Percentiles rank a stretch among this genome's conserved stretches.
Conservation (phyloP, 176 grass and related monocot species). For the Eragrostis curvula region DNA sequence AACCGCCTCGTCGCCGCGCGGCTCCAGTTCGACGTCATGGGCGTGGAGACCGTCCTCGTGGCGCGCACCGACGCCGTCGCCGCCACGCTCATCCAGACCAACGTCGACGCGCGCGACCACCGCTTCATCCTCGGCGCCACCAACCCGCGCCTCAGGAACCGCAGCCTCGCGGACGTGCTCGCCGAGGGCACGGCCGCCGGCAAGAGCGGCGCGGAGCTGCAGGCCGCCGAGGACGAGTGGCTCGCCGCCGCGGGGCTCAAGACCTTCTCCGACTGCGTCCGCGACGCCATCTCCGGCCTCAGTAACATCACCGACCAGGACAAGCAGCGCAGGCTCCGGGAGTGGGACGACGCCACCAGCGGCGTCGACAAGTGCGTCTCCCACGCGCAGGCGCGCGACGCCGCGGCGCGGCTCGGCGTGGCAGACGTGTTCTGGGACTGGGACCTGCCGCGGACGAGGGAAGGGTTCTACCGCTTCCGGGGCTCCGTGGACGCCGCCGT, state of each 20-base stretch:
- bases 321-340: conserved; percentile 61
- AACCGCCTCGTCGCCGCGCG: conserved; percentile 89
- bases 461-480: conserved; percentile 89
- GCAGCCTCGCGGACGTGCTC: conserved; percentile 49
- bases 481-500: conserved; percentile 82
- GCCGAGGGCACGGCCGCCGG: conserved; percentile 55
- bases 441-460: conserved; percentile 83
- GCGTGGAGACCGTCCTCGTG: conserved; percentile 81
- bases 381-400: conserved; percentile 62
- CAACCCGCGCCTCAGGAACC: conserved; percentile 53
- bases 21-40: conserved; percentile 96
- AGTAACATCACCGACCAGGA: conserved; percentile 28
- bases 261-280: conserved; percentile 76
- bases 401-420: conserved; percentile 67
- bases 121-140: conserved; percentile 84
- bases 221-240: conserved; percentile 83
- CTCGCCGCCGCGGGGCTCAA: conserved; percentile 63
- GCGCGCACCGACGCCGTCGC: conserved; percentile 84
- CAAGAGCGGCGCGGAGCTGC: conserved; percentile 67
- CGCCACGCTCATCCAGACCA: conserved; percentile 90
- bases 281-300: conserved; percentile 55
- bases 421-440: conserved; percentile 82
- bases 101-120: conserved; percentile 88
- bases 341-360: conserved; percentile 61
- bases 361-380: conserved; percentile 63